Evolutionary conservation across 2,329 filamentous ascomycete genomes (phyloP).

Genomic region (Hymenotorrendiella dingleyae): DNA sequence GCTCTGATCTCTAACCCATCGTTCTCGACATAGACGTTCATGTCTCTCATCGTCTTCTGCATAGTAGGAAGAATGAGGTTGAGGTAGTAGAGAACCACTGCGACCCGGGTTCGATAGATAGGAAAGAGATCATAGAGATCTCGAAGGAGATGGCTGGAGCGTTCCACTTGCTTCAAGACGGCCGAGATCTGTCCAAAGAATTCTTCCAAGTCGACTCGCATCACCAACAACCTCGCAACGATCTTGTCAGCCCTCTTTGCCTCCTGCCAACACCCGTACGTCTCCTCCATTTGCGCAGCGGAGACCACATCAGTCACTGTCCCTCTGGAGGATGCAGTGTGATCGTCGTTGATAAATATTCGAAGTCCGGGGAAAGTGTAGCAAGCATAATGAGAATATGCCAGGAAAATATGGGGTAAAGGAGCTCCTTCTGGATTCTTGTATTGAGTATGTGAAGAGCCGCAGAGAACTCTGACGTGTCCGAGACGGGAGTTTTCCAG

Average conservation of each 20-base stretch:
- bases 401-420: conserved; percentile 7
- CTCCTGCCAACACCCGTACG: conserved; percentile 46
- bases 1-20: conserved; percentile 40
- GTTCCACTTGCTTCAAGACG: conserved; percentile 33
- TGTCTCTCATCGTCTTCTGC: conserved; percentile 46
- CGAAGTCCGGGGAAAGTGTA: conserved; percentile 5
- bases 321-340: conserved; percentile 14
- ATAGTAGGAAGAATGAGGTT: conserved; percentile 52
- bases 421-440: conserved; percentile 18
- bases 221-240: conserved; percentile 41
- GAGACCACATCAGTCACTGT: conserved; percentile 28
- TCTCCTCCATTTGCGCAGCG: conserved; percentile 25
- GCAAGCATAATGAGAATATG: conserved; percentile 11
- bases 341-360: conserved; percentile 13
- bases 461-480: conserved; percentile 28
- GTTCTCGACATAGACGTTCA: conserved; percentile 46
- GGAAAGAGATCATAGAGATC: conserved; percentile 50
- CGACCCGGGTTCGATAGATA: conserved; percentile 43
- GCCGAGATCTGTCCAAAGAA: conserved; percentile 42
- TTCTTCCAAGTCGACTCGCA: conserved; percentile 40
- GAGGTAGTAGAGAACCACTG: conserved; percentile 48
- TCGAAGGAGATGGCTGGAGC: conserved; percentile 41
- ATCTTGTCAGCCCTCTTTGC: conserved; percentile 47
- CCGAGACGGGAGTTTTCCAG: conserved; percentile 12
- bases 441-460: conserved; percentile 12